phyloP scores from a whole-genome alignment of 2,329 filamentous ascomycete species.

The Aspergillus terreus region DNA sequence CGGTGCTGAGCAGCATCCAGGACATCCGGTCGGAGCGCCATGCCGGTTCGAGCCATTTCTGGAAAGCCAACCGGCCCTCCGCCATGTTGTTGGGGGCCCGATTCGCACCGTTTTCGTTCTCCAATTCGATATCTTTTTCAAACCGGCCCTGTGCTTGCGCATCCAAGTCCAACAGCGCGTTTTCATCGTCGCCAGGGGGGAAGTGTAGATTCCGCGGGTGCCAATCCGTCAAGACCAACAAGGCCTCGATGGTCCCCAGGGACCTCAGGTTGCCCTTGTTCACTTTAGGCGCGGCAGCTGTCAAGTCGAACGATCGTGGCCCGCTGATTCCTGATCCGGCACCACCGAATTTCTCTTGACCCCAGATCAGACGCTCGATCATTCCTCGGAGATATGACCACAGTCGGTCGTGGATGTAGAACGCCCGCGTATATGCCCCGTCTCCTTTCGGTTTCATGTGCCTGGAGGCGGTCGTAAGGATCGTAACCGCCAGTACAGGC shows the following conservation, averaged over 20 bases:
- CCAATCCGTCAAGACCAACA: constrained; percentile 95
- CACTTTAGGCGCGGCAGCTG: constrained; percentile 51
- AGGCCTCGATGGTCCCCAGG: constrained; percentile 86
- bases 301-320: constrained; percentile 63
- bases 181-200: constrained; percentile 66
- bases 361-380: constrained; percentile 93
- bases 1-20: constrained; percentile 94
- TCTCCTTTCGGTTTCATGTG: constrained; percentile 78
- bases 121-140: constrained; percentile 39
- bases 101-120: constrained; percentile 38
- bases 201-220: constrained; percentile 93
- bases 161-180: constrained; percentile 63
- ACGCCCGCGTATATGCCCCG: constrained; percentile 76
- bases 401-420: constrained; percentile 89
- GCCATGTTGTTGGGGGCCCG: constrained; percentile 58
- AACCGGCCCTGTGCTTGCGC: constrained; percentile 62
- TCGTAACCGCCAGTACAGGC: constrained; percentile 85
- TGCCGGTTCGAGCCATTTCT: constrained; percentile 93
- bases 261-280: constrained; percentile 76
- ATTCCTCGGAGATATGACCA: constrained; percentile 94
- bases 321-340: constrained; percentile 58
- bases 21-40: constrained; percentile 95
- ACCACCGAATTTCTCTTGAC: constrained; percentile 90
- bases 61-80: constrained; percentile 74
- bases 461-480: constrained; percentile 85